Evolutionary conservation across 305 asterid species (phyloP), one percentile per base, ranked within the genome.

Genomic region (Fraxinus dipetala): DNA sequence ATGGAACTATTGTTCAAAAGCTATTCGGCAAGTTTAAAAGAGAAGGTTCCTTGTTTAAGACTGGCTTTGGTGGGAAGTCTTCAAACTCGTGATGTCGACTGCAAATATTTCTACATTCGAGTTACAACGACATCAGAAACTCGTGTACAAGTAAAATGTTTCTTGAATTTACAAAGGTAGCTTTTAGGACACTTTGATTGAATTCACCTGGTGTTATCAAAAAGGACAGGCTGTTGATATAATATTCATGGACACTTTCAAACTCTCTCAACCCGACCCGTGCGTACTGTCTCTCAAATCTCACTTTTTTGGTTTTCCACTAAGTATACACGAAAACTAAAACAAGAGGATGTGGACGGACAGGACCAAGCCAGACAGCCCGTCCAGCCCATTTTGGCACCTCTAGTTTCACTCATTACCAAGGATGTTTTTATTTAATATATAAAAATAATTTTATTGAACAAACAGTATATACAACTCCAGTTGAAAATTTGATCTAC

Each of bases 401-500:
- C 13, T 56, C 30, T 56, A 56, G 28, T 18, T n/a, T 18, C 67
- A 18, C 67, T 24, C 9, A 67, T 31, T 5, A 14, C 75, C 38
- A 31, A 69, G 40, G 24, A 69, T 5, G 9, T 5, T 16, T 70
- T 31, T 13, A 70, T 7, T 1, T 30, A 70, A 30, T 70, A 31
- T 70, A 70, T 70, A 70, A 70, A 70, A 70, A 70, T 31, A 70
- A 31, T 70, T 70, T 70, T 48, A 79, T 45, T 11, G 10, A 77
- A 83, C 83, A 74, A 85, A 80, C 82, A 30, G 36, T 82, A 86
- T 86, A 18, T 86, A 86, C 89, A 84, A 30, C 59, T 51, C 81
- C 85, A 84, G 78, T 5, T 20, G 14, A 84, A 31, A 72, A 79
- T 78, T 61, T 59, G 75, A 81, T 75, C 83, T 83, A 81, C 20